Conservation (phyloP, 2,329 filamentous ascomycete species). For the Pseudogymnoascus sp. region DNA sequence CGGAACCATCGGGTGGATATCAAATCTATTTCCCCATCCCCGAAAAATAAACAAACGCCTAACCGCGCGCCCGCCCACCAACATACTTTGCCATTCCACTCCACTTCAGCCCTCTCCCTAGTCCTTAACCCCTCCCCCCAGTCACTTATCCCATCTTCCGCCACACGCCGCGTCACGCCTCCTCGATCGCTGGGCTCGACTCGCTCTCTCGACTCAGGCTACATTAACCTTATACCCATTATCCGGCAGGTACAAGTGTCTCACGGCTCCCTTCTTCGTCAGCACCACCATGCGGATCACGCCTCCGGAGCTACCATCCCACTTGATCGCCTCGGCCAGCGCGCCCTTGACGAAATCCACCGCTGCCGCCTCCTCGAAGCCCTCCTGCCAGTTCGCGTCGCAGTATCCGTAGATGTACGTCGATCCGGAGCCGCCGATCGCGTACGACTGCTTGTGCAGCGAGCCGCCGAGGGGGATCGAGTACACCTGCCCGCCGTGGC, state of each 20-base stretch:
- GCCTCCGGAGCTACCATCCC: slow-evolving; percentile 97
- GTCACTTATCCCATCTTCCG: neutral
- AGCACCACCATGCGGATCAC: slow-evolving; percentile 97
- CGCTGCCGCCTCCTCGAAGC: slow-evolving; percentile 87
- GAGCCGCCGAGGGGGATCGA: slow-evolving; percentile 94
- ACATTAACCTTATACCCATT: slow-evolving; percentile 55
- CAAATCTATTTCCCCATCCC: slow-evolving; percentile 5
- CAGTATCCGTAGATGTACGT: slow-evolving; percentile 99
- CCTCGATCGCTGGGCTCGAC: neutral
- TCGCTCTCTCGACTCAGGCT: neutral
- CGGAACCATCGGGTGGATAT: slow-evolving; percentile 2
- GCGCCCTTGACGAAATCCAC: slow-evolving; percentile 89
- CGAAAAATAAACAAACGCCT: slow-evolving; percentile 1
- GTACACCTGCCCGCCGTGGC: slow-evolving; percentile 94
- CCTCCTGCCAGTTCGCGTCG: slow-evolving; percentile 90
- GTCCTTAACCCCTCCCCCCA: neutral
- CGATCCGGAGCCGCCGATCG: slow-evolving; percentile 92
- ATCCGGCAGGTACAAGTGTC: slow-evolving; percentile 94
- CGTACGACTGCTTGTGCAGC: slow-evolving; percentile 92
- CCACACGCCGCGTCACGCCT: neutral
- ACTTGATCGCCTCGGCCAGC: slow-evolving; percentile 92
- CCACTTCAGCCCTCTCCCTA: neutral
- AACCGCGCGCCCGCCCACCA: neutral
- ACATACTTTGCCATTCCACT: neutral
- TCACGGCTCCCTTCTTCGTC: slow-evolving; percentile 79